Percentiles rank a stretch among this genome's conserved stretches.
phyloP scores from a whole-genome alignment of 1,284 basidiomycete genomes.

The Microbotryum silenes-acaulis region DNA sequence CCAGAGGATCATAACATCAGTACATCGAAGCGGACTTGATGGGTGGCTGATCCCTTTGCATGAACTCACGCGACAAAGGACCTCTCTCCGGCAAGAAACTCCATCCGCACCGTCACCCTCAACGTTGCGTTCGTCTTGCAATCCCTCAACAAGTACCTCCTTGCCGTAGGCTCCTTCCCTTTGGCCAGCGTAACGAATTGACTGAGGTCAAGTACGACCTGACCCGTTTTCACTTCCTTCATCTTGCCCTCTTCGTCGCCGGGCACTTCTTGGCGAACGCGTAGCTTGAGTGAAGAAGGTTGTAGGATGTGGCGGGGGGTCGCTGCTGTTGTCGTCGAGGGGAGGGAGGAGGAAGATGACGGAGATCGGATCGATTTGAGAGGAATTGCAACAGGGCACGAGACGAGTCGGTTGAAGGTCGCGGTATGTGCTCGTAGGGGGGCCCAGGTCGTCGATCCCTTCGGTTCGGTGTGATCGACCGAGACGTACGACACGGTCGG shows the following conservation, averaged over 20 bases:
- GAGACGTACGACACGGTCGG: not conserved
- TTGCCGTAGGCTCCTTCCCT: slow-evolving; percentile 3
- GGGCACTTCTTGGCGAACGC: slow-evolving; percentile 28
- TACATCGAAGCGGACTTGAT: not conserved
- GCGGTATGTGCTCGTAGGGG: slow-evolving; percentile 26
- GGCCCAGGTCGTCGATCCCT: slow-evolving; percentile 25
- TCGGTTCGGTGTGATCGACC: slow-evolving; percentile 23
- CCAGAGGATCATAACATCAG: not conserved
- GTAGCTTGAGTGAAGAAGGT: slow-evolving; percentile 23
- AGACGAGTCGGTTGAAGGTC: slow-evolving; percentile 29
- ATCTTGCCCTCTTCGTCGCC: slow-evolving; percentile 22
- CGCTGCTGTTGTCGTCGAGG: slow-evolving; percentile 1
- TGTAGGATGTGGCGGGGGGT: slow-evolving; percentile 23
- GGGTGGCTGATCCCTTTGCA: too few species aligned
- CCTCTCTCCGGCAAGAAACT: slow-evolving; percentile 30
- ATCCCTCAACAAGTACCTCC: slow-evolving; percentile 31
- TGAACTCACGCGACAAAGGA: slow-evolving; percentile 28
- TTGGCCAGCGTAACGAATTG: slow-evolving; percentile 28
- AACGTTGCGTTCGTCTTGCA: slow-evolving; percentile 35
- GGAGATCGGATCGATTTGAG: slow-evolving; percentile 4
- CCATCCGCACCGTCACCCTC: slow-evolving; percentile 33
- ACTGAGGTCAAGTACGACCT: slow-evolving; percentile 32
- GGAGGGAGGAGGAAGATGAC: not conserved
- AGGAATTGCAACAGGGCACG: slow-evolving; percentile 33
- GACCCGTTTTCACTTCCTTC: slow-evolving; percentile 31